phyloP scores from a whole-genome alignment of 169 alveolate genomes.

The Theileria orientalis region DNA sequence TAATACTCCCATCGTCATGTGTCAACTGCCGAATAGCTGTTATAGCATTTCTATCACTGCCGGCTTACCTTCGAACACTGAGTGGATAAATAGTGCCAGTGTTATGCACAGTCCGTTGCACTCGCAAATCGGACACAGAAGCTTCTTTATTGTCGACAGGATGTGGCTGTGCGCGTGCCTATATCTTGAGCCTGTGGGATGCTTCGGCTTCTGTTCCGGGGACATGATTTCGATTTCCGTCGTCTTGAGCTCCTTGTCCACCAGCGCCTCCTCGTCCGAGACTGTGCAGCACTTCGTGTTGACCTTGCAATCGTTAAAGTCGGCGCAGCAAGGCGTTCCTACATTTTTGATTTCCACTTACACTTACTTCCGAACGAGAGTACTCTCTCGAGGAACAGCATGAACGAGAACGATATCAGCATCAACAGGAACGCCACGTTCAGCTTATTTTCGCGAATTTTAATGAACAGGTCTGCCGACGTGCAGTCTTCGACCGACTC shows the following conservation, averaged over 20 bases:
- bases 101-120: conserved; percentile 66
- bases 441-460: conserved; percentile 7
- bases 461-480: conserved; percentile 9
- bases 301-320: conserved; percentile 43
- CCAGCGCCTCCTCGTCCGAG: neutral
- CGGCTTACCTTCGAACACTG: conserved; percentile 58
- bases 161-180: conserved; percentile 30
- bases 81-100: conserved; percentile 51
- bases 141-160: conserved; percentile 24
- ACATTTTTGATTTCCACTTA: neutral
- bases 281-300: conserved; percentile 15
- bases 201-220: neutral
- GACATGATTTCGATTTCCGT: neutral
- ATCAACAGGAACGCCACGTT: conserved; percentile 29
- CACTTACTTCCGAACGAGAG: conserved; percentile 51
- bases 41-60: neutral
- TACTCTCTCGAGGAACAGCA: conserved; percentile 60
- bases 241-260: neutral
- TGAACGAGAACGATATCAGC: conserved; percentile 22
- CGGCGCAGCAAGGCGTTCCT: conserved; percentile 56
- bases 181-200: conserved; percentile 4
- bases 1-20: too few relatives aligned
- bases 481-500: conserved; percentile 47
- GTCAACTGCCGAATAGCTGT: too few relatives aligned
- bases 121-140: conserved; percentile 61